Base-by-base conservation (phyloP, 192 early-diverging fungal species). In the Gamsiella multidivaricata region DNA sequence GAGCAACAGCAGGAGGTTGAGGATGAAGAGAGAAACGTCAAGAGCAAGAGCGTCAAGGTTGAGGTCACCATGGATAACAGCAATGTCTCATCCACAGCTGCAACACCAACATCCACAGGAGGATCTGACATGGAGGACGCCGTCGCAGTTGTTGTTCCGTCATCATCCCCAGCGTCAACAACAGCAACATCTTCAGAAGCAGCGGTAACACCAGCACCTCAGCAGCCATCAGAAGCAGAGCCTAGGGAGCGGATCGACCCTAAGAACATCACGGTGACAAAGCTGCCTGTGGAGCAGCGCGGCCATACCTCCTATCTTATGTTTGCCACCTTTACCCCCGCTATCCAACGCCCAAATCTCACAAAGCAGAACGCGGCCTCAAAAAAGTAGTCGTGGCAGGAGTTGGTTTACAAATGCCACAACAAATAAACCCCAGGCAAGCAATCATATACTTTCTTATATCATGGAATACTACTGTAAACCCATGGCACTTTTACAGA, bases 231-330 rank as follows among this genome's bases (percentile, higher is more conserved):
- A 12, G 14, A 17, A 33, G 18, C 58, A 31, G 65, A 68, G 26
- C 66, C 65, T 28, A 43, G 79, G 36, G 71, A 63, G 42, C 70
- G 79, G 41, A 65, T 72, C 29, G 72, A 82, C 36, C 81, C 76
- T 28, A 60, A 61, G 33, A 85, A 87, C 33, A 54, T 91, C 28
- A 55, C 88, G 29, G 84, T 93, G 12, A 87, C 92, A 3, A 93
- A 90, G 54, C 86, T 88, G 8, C 69, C 83, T 3, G 61, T 51
- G 2, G 89, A 84, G 50, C 81, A 85, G 60, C 88, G 90, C 32
- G 97, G 97, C 5, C 97, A 98, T 78, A 98, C 97, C 1, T 97
- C 95, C 36, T 98, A 94, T 69, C 83, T 98, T 68, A 93, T 95
- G 17, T 98, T 98, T 91, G 96, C 95, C 4, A 92, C 90, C 0